Conservation (phyloP, 345 rosid genomes). For the Rhodomyrtus tomentosa region DNA sequence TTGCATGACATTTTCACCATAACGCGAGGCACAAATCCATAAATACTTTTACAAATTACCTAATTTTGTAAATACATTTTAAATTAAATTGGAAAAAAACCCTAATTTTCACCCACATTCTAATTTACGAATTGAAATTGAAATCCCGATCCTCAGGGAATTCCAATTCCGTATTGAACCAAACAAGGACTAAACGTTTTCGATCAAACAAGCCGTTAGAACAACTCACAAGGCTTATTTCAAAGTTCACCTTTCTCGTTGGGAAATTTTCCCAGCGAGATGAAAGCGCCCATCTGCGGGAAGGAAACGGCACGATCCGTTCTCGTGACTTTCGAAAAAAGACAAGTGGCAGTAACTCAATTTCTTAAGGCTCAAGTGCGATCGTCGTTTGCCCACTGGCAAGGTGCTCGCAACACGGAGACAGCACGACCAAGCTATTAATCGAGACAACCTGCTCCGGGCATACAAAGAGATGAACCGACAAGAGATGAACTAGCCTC, state of each 20-base stretch:
- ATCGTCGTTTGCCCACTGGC: not conserved
- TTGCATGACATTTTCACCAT: too few relatives aligned
- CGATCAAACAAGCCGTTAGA: not conserved
- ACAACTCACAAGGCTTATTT: not conserved
- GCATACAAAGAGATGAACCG: not conserved
- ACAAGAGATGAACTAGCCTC: not conserved
- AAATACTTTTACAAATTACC: too few relatives aligned
- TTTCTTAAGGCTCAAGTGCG: not conserved
- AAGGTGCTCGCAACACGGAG: not conserved
- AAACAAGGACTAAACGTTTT: too few relatives aligned
- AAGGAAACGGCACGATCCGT: not conserved
- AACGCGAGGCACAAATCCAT: too few relatives aligned
- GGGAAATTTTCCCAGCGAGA: not conserved
- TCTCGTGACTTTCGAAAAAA: not conserved
- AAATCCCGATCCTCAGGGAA: too few relatives aligned
- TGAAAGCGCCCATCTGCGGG: not conserved
- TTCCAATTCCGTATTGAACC: too few relatives aligned
- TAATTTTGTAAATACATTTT: too few relatives aligned
- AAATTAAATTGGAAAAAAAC: too few relatives aligned
- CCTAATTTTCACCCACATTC: too few relatives aligned
- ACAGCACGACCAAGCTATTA: not conserved
- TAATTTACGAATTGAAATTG: too few relatives aligned
- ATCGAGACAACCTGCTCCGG: not conserved
- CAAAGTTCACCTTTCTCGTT: not conserved
- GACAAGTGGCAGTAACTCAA: not conserved